Conservation (phyloP, 2,329 filamentous ascomycete genomes). For the Verticillium longisporum region DNA sequence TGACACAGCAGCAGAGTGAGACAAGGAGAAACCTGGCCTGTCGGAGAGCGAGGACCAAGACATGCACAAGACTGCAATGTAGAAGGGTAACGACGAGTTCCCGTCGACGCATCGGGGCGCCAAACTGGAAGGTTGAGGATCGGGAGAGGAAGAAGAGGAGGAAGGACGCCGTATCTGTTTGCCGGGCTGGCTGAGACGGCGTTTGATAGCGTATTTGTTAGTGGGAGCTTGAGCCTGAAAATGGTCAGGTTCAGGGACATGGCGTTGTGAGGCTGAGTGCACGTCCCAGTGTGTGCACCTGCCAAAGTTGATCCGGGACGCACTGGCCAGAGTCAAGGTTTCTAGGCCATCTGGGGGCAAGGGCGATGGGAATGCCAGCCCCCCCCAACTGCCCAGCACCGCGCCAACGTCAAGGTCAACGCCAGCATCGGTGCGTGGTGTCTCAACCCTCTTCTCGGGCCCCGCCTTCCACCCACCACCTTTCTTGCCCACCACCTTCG, state of each 20-base stretch:
- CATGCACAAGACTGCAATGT: slow-evolving; percentile 24
- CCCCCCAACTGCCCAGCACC: no score
- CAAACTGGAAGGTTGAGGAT: not conserved
- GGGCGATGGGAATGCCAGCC: not conserved
- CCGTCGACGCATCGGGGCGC: not conserved
- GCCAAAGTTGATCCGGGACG: not conserved
- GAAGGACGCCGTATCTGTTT: not conserved
- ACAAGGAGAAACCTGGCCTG: slow-evolving; percentile 25
- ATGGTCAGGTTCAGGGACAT: not conserved
- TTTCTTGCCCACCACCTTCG: not conserved
- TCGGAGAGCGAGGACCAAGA: slow-evolving; percentile 27
- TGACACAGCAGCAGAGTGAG: slow-evolving; percentile 15
- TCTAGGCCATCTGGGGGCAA: not conserved
- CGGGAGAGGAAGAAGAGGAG: not conserved
- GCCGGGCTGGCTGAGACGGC: not conserved
- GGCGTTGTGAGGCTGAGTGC: not conserved
- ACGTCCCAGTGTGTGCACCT: not conserved
- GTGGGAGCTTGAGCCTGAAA: not conserved
- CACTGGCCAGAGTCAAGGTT: not conserved
- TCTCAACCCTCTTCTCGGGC: not conserved
- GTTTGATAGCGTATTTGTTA: not conserved
- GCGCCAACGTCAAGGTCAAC: not conserved
- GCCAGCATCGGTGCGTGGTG: not conserved
- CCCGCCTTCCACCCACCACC: not conserved
- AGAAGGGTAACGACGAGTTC: slow-evolving; percentile 8